Percentiles rank a stretch among this genome's conserved stretches.
Conservation (phyloP, 345 rosid species). For the Fremontodendron californicum region DNA sequence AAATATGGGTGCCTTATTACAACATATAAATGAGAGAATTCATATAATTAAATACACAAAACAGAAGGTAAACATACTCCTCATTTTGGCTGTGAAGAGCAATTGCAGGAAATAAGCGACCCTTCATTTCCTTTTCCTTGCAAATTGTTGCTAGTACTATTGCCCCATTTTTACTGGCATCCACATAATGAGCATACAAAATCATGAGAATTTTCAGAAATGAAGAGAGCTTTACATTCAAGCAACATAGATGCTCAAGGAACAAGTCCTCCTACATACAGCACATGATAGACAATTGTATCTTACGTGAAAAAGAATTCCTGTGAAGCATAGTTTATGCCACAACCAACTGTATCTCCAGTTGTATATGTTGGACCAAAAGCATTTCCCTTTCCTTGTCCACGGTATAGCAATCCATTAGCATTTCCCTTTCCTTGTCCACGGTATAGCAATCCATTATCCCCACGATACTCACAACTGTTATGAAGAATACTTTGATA, state of each 20-base stretch:
- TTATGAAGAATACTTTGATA: neutral
- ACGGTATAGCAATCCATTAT: constrained; percentile 74
- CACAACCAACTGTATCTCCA: constrained; percentile 84
- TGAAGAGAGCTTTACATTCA: neutral
- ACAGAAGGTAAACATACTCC: constrained; percentile 60
- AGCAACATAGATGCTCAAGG: neutral
- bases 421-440: no score
- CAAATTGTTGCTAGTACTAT: constrained; percentile 58
- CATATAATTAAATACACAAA: neutral
- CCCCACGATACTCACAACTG: constrained; percentile 96
- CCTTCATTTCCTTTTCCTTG: constrained; percentile 73
- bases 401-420: constrained; percentile 66
- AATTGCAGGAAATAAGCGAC: constrained; percentile 78
- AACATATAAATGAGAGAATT: neutral
- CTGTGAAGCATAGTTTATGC: constrained; percentile 79
- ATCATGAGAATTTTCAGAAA: constrained; percentile 15
- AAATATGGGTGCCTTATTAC: neutral
- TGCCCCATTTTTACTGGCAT: constrained; percentile 72
- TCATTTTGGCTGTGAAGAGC: constrained; percentile 95
- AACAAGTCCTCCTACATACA: neutral
- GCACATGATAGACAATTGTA: constrained; percentile 18
- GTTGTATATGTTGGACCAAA: constrained; percentile 82
- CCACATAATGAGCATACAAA: constrained; percentile 15
- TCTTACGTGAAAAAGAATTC: constrained; percentile 97
- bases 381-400: constrained; percentile 67